Base-by-base conservation (phyloP, 208 protist genomes). In the Acanthamoeba lugdunensis region DNA sequence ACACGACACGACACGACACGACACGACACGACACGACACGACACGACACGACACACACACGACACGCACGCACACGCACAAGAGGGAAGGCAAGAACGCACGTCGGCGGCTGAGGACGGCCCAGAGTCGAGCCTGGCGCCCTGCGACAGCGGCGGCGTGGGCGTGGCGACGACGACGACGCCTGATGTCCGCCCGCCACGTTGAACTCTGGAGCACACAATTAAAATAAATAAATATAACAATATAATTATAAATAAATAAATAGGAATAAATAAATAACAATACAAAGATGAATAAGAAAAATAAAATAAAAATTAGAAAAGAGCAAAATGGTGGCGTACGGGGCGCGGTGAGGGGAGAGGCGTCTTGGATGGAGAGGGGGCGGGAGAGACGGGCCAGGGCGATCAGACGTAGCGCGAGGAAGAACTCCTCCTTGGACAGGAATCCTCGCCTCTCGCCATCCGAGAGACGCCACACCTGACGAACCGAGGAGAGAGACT, bases 381-480 rank as follows among this genome's bases (percentile, higher is more conserved):
- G 85, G 9, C 85, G 85, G 5, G 89, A 63, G 30, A 84, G 89
- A 48, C 89, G 89, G 23, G 89, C 89, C 67, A 84, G 33, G 0
- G 89, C 63, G 4, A 93, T 37, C 16, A 93, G 89, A n/a, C 89
- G 89, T 13, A 93, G 71, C 18, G 89, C 89, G n/a, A 79, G 21
- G 89, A 71, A 93, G 89, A 93, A 93, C 48, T 56, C 89, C 30
- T 93, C 89, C 56, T 69, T 79, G 28, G 48, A 37, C 3, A 93
- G 71, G 52, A 28, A 63, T 23, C 89, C 89, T 28, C 71, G 45
- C 21, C 89, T 28, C n/a, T 93, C 48, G 18, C 25, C 56, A 48
- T 93, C 89, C 16, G 71, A 56, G 28, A 93, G 48, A 6, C 52
- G 69, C 89, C 89, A 93, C 21, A 93, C 50, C 89, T 93, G 18